A percentile compares a stretch with the other conserved stretches of the same genome.
phyloP scores from a whole-genome alignment of 768 basidiomycete species.

The Leccinum obscurum region DNA sequence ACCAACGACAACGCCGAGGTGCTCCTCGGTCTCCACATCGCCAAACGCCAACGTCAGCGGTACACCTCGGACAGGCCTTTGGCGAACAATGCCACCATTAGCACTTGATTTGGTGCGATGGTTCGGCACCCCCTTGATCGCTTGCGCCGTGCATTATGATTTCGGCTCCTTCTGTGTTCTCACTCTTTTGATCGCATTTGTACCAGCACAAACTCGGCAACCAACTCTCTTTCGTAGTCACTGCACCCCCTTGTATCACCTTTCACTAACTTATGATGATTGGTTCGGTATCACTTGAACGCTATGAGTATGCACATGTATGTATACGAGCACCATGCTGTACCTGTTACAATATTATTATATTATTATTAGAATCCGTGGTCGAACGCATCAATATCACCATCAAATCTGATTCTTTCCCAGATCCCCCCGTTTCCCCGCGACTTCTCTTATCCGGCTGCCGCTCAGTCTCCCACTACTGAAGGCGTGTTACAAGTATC shows the following conservation, averaged over 20 bases:
- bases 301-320: slow-evolving; percentile 11
- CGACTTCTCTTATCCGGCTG: not conserved
- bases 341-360: not conserved
- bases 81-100: slow-evolving; percentile 22
- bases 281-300: not conserved
- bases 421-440: not conserved
- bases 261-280: slow-evolving; percentile 21
- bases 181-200: slow-evolving; percentile 23
- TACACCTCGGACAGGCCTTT: slow-evolving; percentile 19
- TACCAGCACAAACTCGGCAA: slow-evolving; percentile 23
- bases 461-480: not conserved
- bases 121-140: not conserved
- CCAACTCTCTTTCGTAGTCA: slow-evolving; percentile 2
- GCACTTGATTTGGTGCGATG: slow-evolving; percentile 20
- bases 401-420: not conserved
- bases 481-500: not conserved
- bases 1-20: slow-evolving; percentile 64
- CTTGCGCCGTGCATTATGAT: slow-evolving; percentile 10
- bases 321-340: not conserved
- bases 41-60: slow-evolving; percentile 21
- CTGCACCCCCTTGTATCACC: slow-evolving; percentile 21
- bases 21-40: slow-evolving; percentile 63
- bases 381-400: not conserved
- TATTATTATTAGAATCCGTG: not conserved
- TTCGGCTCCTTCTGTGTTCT: not conserved